phyloP scores from a whole-genome alignment of 805 yeast species.

The fission yeast (Schizosaccharomyces pombe) region ASM294v3 CU329670.1:390501-391000 shows the following conservation, averaged over 20 bases:
- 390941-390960: conserved; percentile 57
- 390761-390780: conserved; percentile 98
- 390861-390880: conserved; percentile 78
- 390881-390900: conserved; percentile 84
- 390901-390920: conserved; percentile 70
- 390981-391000: conserved; percentile 76
- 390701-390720: conserved; percentile 60
- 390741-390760: conserved; percentile 71
- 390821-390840: conserved; percentile 49
- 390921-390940: conserved; percentile 69
- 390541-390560: too few species aligned
- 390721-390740: conserved; percentile 65
- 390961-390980: conserved; percentile 68
- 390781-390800: conserved; percentile 76
- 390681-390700: conserved; percentile 44
- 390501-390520: too few species aligned
- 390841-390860: conserved; percentile 46
- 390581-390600: conserved; percentile 13
- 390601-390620: conserved; percentile 32
- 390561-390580: too few species aligned
- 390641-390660: conserved; percentile 93
- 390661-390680: conserved; percentile 57
- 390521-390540: too few species aligned
- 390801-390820: conserved; percentile 86
- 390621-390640: conserved; percentile 34